Base-by-base conservation (phyloP, 176 grass and related monocot genomes). In the Poa annua region DNA sequence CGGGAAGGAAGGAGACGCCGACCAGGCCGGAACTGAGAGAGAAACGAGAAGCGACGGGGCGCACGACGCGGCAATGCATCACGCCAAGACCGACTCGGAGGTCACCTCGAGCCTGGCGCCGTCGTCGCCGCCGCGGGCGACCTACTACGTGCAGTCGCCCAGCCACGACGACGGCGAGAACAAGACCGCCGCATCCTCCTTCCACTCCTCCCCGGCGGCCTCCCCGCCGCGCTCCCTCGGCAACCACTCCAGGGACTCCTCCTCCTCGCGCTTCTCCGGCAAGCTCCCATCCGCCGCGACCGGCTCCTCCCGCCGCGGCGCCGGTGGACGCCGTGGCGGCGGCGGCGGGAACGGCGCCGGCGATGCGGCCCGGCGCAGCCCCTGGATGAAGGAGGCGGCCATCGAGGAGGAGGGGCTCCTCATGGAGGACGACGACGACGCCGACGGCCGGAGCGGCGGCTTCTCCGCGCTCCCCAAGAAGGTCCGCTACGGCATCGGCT, bases 81-180 rank as follows among this genome's bases (percentile, higher is more conserved):
- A 98, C 84, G 87, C 93, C 19, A 96, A 96, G 88, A 90, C 93
- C 34, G 93, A 96, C 72, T 96, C 96, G 62, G 88, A 88, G 86
- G 92, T 86, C 80, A 93, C 89, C n/a, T 90, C 95, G 5, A 99
- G 91, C 91, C 36, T 93, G 66, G 93, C 87, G 61, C 62, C 85
- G 8, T 96, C 96, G 11, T 91, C 96, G 2, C 89, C 91, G 5
- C 64, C 77, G 22, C 91, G 83, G 11, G 83, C 89, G 8, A 62
- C 85, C 15, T 99, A 99, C 93, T 99, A 96, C 83, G 93, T 99
- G 42, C 96, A 99, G 91, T 96, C 91, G 51, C 96, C 96, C 8
- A 85, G 78, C 52, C 89, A 95, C 74, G 96, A 93, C 54, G 96
- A 98, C 60, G 87, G 89, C 3, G 91, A 87, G 71, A 89, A 89